Conservation (phyloP, 257 asterid species). For the Gardenia jasminoides region DNA sequence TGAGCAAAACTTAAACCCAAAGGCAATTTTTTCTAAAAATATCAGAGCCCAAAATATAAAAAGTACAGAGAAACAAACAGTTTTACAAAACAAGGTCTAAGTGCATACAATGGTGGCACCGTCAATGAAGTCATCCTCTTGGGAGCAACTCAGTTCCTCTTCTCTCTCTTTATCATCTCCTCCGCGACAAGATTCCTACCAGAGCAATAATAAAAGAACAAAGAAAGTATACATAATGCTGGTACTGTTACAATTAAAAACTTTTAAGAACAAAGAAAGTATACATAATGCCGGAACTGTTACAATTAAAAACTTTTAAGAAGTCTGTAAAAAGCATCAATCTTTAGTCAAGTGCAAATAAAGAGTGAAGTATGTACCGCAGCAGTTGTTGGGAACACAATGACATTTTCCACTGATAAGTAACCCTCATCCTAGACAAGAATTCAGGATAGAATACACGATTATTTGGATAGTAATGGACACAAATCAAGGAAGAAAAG, state of each 20-base stretch:
- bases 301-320: not conserved
- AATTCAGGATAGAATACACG: not conserved
- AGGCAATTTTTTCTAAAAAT: not conserved
- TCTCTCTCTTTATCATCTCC: constrained; percentile 26
- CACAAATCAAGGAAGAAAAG: not conserved
- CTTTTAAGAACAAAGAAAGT: not conserved
- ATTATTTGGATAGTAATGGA: constrained; percentile 4
- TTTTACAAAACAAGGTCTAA: not conserved
- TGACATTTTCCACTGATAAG: constrained; percentile 55
- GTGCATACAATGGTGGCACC: constrained; percentile 50
- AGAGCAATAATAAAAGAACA: not conserved
- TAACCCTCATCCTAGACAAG: constrained; percentile 57
- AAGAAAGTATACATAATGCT: not conserved
- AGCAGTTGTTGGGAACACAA: constrained; percentile 34
- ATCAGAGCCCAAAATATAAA: not conserved
- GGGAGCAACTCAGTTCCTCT: constrained; percentile 43
- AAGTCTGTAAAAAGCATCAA: constrained; percentile 2
- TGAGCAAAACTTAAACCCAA: not conserved
- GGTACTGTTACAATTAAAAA: too few relatives aligned
- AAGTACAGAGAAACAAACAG: not conserved
- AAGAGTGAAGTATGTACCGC: constrained; percentile 37
- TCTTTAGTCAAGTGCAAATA: not conserved
- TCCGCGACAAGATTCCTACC: constrained; percentile 34
- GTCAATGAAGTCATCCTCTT: constrained; percentile 42
- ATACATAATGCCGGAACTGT: not conserved